These are phyloP conservation scores for Coriaria nepalensis DNA, from an alignment of 306 rosid species.

Conservation along the genomic window DNA sequence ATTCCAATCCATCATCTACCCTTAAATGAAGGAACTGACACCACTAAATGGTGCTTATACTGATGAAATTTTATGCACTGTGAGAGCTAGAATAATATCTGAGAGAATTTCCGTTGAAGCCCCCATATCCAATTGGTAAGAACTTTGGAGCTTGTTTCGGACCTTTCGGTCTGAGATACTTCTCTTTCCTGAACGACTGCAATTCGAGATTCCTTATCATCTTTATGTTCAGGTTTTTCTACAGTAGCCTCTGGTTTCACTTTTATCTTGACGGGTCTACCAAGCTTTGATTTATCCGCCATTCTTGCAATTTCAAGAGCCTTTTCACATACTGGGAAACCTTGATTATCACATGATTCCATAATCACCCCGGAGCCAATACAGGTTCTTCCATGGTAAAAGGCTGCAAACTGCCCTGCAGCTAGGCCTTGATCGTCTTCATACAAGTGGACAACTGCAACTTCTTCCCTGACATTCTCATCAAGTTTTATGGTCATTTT, in stretches of 20 bases:
- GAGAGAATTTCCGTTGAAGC: no score
- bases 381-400: conserved; percentile 65
- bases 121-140: no score
- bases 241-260: conserved; percentile 36
- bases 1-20: no score
- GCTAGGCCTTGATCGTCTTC: conserved; percentile 95
- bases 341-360: conserved; percentile 79
- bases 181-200: conserved; percentile 16
- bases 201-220: conserved; percentile 17
- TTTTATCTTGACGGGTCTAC: conserved; percentile 84
- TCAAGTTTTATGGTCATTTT: conserved; percentile 39
- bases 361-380: conserved; percentile 84
- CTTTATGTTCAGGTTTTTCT: conserved; percentile 17
- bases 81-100: no score
- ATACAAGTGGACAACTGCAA: conserved; percentile 53
- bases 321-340: conserved; percentile 68
- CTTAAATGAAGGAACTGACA: no score
- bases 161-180: conserved; percentile 11
- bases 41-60: no score
- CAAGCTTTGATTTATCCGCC: conserved; percentile 75
- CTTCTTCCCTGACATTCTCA: conserved; percentile 27
- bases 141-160: no score
- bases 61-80: no score
- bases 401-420: conserved; percentile 86
- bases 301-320: conserved; percentile 68